Evolutionary conservation across 805 yeast species (phyloP), one percentile per base, ranked within the genome.

Genomic region (Candida qinlingensis): DNA sequence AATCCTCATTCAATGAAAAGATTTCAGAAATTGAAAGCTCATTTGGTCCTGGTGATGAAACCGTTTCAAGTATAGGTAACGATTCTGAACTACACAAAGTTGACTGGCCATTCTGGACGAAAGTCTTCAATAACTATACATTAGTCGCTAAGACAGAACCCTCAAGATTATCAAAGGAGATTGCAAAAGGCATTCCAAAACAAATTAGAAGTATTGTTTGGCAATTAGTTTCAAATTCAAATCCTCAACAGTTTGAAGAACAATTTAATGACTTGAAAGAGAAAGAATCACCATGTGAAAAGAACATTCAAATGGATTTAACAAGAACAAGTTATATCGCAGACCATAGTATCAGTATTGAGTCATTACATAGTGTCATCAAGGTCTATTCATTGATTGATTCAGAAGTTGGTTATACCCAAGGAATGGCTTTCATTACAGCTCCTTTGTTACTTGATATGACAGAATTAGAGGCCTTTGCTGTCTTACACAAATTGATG

Each of bases 381-480:
- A 87, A 86, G 60, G 91, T 90, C 0, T 94, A 92, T 68, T 81
- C 94, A 26, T 68, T 88, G 42, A 85, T 79, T 63, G 98, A 94
- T 64, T 81, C 86, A 1, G 97, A 91, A 45, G 97, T 94, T 44
- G 99, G 99, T 0, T 94, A 94, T 61, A 94, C 97, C 2, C 99
- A 94, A 67, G 98, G 99, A 7, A 90, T 94, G 97, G 96, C 96
- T 1, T 94, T 94, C 61, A 80, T 94, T 40, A 79, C 87, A 0
- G 89, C 89, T 6, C 97, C 99, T 3, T 67, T 94, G 42, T 70
- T 90, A 41, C 73, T 91, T 71, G 87, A 87, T 57, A 78, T 89
- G 82, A 75, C 71, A 37, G 96, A 91, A 55, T 74, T 84, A 41
- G 97, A 92, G 63, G 82, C 96, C 4, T 92, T 92, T 67, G 81